Evolutionary conservation across 306 rosid genomes (phyloP), one percentile per base, ranked within the genome.

Genomic region (Acacia confusa): DNA sequence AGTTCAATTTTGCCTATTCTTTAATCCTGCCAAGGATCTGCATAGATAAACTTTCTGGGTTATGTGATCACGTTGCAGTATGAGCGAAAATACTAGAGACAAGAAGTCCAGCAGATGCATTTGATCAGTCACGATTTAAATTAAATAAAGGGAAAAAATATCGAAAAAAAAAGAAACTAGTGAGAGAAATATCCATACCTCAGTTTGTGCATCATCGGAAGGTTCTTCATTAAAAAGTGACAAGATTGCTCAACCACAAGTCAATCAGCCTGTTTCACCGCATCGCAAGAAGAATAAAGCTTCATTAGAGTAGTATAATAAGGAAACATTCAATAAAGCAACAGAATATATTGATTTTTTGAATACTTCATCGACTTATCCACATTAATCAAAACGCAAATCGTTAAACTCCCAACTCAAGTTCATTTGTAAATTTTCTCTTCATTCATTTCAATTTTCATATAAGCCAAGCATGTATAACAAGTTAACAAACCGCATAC

Each of bases 251-350:
- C 99, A 36, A 77, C 90, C 50, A 92, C 67, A 63, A 96, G 98
- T 79, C 98, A 97, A 69, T 92, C 98, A 70, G 97, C 97, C 99
- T 96, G 92, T 67, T 90, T 83, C 44, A 77, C 28, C 87, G 79
- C 75, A 84, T 19, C 77, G 72, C 81, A 80, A 78, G 40, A 63
- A 78, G 86, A 15, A 66, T 36, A 79, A 53, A 50, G 27, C 78
- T 19, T 67, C 28, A 66, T 48, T 7, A 43, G 63, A 43, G 63
- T 36, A 67, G 10, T 25, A 25, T 48, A 55, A 36, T 44, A 52
- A 79, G 41, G 57, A 65, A 32, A 27, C 2, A 24, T 72, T 70
- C 27, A 9, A 32, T 32, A 44, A 63, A 70, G 20, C 53, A 75
- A 58, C 40, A 57, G 38, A 24, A 14, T 32, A 58, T 17, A 50